Evolutionary conservation across 495 filamentous ascomycete genomes (phyloP).

Genomic region (Collariella sp.): DNA sequence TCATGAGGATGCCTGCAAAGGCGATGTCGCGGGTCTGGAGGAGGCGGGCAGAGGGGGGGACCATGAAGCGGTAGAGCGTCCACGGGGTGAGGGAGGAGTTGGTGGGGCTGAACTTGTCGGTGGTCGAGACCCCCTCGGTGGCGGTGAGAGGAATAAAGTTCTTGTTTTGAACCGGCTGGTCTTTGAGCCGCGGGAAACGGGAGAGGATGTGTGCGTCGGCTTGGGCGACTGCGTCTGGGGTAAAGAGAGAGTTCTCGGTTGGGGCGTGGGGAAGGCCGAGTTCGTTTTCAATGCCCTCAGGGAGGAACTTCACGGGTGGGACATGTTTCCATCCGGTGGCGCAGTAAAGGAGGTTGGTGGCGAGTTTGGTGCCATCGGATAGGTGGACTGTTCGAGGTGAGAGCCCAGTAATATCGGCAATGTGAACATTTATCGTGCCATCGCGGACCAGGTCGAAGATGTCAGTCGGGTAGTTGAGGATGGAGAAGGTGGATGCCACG

Average conservation of each 20-base stretch:
- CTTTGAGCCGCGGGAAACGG: slow-evolving; percentile 54
- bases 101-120: slow-evolving; percentile 29
- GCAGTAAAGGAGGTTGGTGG: slow-evolving; percentile 58
- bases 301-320: slow-evolving; percentile 55
- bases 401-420: slow-evolving; percentile 52
- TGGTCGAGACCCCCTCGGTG: slow-evolving; percentile 27
- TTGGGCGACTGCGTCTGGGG: slow-evolving; percentile 15
- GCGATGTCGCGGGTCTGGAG: slow-evolving; percentile 51
- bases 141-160: slow-evolving; percentile 37
- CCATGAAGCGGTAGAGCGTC: slow-evolving; percentile 60
- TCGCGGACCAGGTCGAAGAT: slow-evolving; percentile 54
- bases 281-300: slow-evolving; percentile 43
- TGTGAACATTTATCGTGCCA: slow-evolving; percentile 52
- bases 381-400: slow-evolving; percentile 44
- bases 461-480: slow-evolving; percentile 61
- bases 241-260: slow-evolving; percentile 20
- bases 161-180: slow-evolving; percentile 37
- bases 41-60: slow-evolving; percentile 48
- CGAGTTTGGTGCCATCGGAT: slow-evolving; percentile 44
- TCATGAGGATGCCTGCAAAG: slow-evolving; percentile 57
- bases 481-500: slow-evolving; percentile 51
- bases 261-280: slow-evolving; percentile 37
- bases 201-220: slow-evolving; percentile 61
- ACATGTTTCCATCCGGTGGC: slow-evolving; percentile 60
- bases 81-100: slow-evolving; percentile 31